These are phyloP conservation scores for Cunninghamia lanceolata DNA, from an alignment of 75 land plant species.

Conservation along the genomic window DNA sequence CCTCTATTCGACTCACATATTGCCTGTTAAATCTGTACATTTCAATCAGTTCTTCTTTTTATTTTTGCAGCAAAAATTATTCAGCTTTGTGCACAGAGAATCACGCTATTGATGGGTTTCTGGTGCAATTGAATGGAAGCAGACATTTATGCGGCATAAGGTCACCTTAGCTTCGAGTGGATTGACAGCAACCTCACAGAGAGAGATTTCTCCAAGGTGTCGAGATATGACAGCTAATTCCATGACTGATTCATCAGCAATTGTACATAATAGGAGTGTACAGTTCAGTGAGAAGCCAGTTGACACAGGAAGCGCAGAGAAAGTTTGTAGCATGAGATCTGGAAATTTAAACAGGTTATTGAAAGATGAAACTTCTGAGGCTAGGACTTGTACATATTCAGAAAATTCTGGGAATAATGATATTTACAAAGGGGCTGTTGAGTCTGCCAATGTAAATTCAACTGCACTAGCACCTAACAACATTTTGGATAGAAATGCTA, in stretches of 20 bases:
- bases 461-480: background rate
- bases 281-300: background rate
- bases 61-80: slow-evolving; percentile 3
- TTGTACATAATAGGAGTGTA: slow-evolving; percentile 8
- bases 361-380: background rate
- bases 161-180: slow-evolving; percentile 58
- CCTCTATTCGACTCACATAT: background rate
- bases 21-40: background rate
- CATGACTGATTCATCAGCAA: background rate
- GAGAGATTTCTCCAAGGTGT: slow-evolving; percentile 10
- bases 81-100: slow-evolving; percentile 9
- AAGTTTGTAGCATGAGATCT: background rate
- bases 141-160: slow-evolving; percentile 97
- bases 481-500: background rate
- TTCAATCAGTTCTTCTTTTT: slow-evolving; percentile 13
- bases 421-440: background rate
- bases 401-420: background rate
- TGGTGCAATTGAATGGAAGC: slow-evolving; percentile 22
- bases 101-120: slow-evolving; percentile 13
- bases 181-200: slow-evolving; percentile 10
- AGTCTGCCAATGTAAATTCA: background rate
- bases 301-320: background rate
- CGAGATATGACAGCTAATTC: background rate
- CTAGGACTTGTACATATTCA: slow-evolving; percentile 8
- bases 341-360: background rate